phyloP scores from a whole-genome alignment of 331 rosid genomes.

The Pyrus hybrid region DNA sequence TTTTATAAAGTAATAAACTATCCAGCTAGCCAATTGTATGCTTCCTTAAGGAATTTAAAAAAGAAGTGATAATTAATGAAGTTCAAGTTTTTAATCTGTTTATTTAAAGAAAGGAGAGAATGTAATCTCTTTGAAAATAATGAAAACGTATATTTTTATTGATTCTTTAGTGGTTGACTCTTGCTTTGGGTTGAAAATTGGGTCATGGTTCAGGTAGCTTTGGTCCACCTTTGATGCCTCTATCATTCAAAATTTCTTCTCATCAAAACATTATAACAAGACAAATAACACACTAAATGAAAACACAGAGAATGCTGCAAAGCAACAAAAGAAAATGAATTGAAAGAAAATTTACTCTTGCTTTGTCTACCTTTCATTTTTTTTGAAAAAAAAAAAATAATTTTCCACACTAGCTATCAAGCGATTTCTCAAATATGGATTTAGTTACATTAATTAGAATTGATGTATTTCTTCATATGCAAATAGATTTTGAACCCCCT shows the following conservation, averaged over 20 bases:
- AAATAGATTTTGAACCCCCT: too few relatives aligned
- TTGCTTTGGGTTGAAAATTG: constrained; percentile 43
- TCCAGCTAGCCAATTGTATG: neutral
- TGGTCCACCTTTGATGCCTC: constrained; percentile 47
- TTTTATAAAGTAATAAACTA: neutral
- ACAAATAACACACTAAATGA: constrained; percentile 37
- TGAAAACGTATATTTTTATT: neutral
- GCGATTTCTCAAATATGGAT: too few relatives aligned
- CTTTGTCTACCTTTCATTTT: too few relatives aligned
- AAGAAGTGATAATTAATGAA: neutral
- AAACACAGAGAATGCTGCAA: constrained; percentile 20
- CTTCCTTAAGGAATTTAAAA: neutral
- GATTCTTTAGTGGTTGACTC: constrained; percentile 69
- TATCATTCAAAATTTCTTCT: constrained; percentile 7
- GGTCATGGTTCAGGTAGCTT: constrained; percentile 35
- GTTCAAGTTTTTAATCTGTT: constrained; percentile 3
- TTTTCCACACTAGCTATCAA: too few relatives aligned
- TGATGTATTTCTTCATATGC: too few relatives aligned
- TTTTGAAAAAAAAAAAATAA: too few relatives aligned
- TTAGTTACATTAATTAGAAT: too few relatives aligned
- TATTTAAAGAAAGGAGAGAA: neutral
- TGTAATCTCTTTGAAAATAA: constrained; percentile 4
- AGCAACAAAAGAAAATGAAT: neutral
- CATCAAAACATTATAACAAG: constrained; percentile 36
- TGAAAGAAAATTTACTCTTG: neutral